Evolutionary conservation across 345 rosid species (phyloP).

Genomic region (Rhizophora mangle): DNA sequence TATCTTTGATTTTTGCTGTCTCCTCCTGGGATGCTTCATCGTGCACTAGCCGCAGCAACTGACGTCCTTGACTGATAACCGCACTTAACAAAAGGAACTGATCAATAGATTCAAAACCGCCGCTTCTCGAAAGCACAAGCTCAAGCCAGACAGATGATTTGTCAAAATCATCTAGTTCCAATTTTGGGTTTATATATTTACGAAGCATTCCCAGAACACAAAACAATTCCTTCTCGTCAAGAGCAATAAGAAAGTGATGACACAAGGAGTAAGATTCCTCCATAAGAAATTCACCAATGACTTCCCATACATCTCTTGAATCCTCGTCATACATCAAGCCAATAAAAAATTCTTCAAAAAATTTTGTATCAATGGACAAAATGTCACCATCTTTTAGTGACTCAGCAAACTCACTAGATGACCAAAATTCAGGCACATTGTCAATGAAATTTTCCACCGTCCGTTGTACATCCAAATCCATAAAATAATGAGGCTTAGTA

Average conservation of each 20-base stretch:
- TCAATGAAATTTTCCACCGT: constrained; percentile 76
- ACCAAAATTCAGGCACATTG: constrained; percentile 91
- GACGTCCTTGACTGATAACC: constrained; percentile 58
- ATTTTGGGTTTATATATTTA: constrained; percentile 27
- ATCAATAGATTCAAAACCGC: constrained; percentile 50
- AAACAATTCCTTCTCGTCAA: constrained; percentile 56
- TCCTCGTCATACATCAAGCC: constrained; percentile 71
- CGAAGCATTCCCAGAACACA: constrained; percentile 49
- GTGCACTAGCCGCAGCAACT: constrained; percentile 49
- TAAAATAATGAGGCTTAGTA: constrained; percentile 91
- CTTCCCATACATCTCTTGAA: constrained; percentile 63
- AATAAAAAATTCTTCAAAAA: constrained; percentile 57
- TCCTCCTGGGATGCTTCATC: constrained; percentile 59
- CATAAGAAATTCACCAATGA: constrained; percentile 56
- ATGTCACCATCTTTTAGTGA: constrained; percentile 80
- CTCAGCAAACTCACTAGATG: constrained; percentile 72
- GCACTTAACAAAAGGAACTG: constrained; percentile 65
- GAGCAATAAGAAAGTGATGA: constrained; percentile 64
- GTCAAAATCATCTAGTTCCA: constrained; percentile 29
- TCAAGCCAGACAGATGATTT: constrained; percentile 58
- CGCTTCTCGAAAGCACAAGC: constrained; percentile 43
- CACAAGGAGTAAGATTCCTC: constrained; percentile 68
- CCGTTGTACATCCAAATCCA: constrained; percentile 70
- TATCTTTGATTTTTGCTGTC: constrained; percentile 37
- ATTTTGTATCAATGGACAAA: constrained; percentile 54